Evolutionary conservation across 2,329 filamentous ascomycete species (phyloP).

Genomic region (Penicillium sp.): DNA sequence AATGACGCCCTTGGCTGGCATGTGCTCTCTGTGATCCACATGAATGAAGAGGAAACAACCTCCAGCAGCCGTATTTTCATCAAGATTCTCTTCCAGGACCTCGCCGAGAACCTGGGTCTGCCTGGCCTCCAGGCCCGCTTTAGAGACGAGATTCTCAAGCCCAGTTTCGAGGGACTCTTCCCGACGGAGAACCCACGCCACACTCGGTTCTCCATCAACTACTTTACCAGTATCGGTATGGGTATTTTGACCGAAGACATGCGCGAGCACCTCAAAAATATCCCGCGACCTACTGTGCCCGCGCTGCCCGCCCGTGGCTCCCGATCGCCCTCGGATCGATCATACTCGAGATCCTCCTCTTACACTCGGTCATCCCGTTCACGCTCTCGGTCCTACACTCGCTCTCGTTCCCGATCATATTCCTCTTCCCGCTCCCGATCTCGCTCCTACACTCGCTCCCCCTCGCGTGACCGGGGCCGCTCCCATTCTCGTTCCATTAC

Average conservation of each 20-base stretch:
- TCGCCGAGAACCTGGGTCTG: conserved; percentile 81
- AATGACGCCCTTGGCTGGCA: conserved; percentile 92
- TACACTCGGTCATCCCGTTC: conserved; percentile 44
- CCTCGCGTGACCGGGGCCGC: conserved; percentile 27
- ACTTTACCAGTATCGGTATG: conserved; percentile 98
- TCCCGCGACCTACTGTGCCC: conserved; percentile 75
- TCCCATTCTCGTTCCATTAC: conserved; percentile 30
- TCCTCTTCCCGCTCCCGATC: conserved; percentile 30
- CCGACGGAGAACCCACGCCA: conserved; percentile 83
- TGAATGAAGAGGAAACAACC: conserved; percentile 96
- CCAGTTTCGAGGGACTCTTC: conserved; percentile 79
- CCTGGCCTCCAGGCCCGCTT: conserved; percentile 69
- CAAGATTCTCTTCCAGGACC: conserved; percentile 93
- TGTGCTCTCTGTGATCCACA: conserved; percentile 71
- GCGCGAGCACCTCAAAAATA: conserved; percentile 82
- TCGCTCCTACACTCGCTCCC: conserved; percentile 32
- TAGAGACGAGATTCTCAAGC: conserved; percentile 69
- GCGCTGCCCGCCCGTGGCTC: conserved; percentile 60
- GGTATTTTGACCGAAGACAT: conserved; percentile 90
- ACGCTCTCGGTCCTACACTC: conserved; percentile 38
- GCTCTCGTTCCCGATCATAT: conserved; percentile 33
- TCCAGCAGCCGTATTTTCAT: conserved; percentile 96
- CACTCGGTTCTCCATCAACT: conserved; percentile 96
- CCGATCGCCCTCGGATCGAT: conserved; percentile 59
- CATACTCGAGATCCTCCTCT: conserved; percentile 57